These are phyloP conservation scores for Tetracladium maxilliforme DNA, from an alignment of 2,329 filamentous ascomycete species.

Conservation along the genomic window DNA sequence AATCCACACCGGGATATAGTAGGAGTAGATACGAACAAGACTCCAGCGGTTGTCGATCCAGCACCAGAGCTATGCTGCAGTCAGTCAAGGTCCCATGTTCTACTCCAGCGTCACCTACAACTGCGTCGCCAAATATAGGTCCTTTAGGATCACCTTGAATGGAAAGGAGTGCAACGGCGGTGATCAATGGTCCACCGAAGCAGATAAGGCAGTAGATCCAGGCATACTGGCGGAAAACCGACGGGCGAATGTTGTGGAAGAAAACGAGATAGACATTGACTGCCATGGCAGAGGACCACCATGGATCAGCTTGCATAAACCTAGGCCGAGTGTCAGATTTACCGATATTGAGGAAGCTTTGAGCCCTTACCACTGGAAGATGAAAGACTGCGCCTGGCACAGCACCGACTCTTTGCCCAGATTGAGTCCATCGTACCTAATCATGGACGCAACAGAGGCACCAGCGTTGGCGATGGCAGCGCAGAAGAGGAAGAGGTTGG, in stretches of 20 bases:
- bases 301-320: conserved; percentile 64
- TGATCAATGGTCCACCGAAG: conserved; percentile 60
- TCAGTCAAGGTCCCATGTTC: too few species aligned
- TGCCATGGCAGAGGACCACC: conserved; percentile 73
- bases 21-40: conserved; percentile 56
- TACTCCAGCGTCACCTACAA: too few species aligned
- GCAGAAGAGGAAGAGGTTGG: conserved; percentile 42
- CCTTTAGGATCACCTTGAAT: too few species aligned
- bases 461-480: conserved; percentile 39
- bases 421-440: conserved; percentile 49
- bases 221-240: conserved; percentile 51
- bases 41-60: conserved; percentile 59
- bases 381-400: conserved; percentile 45
- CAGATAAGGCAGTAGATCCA: conserved; percentile 53
- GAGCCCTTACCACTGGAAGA: too few species aligned
- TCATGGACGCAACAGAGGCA: conserved; percentile 49
- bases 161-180: conserved; percentile 54
- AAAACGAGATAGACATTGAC: conserved; percentile 74
- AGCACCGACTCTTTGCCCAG: conserved; percentile 36
- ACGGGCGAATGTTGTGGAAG: conserved; percentile 55
- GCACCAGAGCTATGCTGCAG: conserved; percentile 70
- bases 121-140: conserved; percentile 62
- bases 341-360: too few species aligned
- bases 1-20: conserved; percentile 60
- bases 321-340: too few species aligned